Conservation (phyloP, 495 filamentous ascomycete species). For the Penicillium verhagenii region DNA sequence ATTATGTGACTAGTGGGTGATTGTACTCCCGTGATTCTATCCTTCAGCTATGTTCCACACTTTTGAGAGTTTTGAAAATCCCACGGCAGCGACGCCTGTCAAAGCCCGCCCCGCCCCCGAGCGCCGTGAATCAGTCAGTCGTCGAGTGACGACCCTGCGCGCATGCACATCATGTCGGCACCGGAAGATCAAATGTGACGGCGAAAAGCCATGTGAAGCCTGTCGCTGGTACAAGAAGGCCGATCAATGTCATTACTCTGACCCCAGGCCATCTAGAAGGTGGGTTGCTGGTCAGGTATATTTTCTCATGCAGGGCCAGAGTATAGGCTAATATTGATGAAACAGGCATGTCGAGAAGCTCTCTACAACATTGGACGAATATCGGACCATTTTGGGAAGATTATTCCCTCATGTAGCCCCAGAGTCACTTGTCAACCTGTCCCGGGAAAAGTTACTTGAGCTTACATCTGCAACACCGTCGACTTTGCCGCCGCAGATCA, state of each 20-base stretch:
- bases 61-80: conserved; percentile 43
- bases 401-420: conserved; percentile 38
- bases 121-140: conserved; percentile 37
- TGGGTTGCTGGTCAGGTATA: conserved; percentile 12
- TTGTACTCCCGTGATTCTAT: conserved; percentile 5
- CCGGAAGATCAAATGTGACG: conserved; percentile 51
- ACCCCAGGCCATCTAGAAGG: conserved; percentile 41
- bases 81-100: conserved; percentile 24
- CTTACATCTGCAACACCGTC: conserved; percentile 25
- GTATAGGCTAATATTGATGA: neutral
- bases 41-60: conserved; percentile 40
- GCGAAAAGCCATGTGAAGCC: conserved; percentile 46
- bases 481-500: conserved; percentile 2
- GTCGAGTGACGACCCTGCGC: conserved; percentile 40
- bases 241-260: conserved; percentile 44
- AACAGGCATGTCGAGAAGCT: conserved; percentile 44
- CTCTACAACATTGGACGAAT: conserved; percentile 42
- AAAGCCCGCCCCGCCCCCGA: conserved; percentile 28
- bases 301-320: neutral
- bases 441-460: conserved; percentile 51
- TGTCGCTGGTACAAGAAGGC: conserved; percentile 49
- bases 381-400: conserved; percentile 35
- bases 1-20: conserved; percentile 20
- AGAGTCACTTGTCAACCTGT: conserved; percentile 41
- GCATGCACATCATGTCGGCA: conserved; percentile 48